A percentile compares a stretch with the other conserved stretches of the same genome.
Evolutionary conservation across 2,329 filamentous ascomycete genomes (phyloP).

Genomic region (Emergomyces pasteurianus): DNA sequence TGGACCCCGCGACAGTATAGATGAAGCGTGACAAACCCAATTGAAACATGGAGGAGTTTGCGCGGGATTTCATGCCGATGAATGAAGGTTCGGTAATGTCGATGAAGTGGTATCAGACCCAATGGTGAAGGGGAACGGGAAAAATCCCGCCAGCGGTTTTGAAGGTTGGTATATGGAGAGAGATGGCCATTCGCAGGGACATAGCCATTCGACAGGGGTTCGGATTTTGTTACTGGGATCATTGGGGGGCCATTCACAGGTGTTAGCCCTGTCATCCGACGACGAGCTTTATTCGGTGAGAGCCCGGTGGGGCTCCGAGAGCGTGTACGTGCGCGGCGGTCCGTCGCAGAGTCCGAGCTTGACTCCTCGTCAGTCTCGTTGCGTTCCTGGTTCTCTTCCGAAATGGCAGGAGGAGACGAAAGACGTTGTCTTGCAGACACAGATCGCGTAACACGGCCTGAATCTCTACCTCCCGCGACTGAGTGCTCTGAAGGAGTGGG

Average conservation of each 20-base stretch:
- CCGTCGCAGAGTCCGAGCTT: slow-evolving; percentile 41
- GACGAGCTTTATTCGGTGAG: slow-evolving; percentile 25
- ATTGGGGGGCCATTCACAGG: slow-evolving; percentile 36
- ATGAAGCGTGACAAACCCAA: slow-evolving; percentile 84
- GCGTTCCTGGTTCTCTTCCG: slow-evolving; percentile 43
- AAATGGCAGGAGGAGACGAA: slow-evolving; percentile 47
- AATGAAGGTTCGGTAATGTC: slow-evolving; percentile 80
- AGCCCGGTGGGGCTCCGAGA: slow-evolving; percentile 54
- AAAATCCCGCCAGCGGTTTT: slow-evolving; percentile 71
- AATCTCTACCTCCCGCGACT: slow-evolving; percentile 49
- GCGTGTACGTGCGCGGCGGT: slow-evolving; percentile 52
- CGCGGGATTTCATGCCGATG: slow-evolving; percentile 96
- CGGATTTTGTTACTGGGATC: slow-evolving; percentile 28
- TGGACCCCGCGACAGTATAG: slow-evolving; percentile 74
- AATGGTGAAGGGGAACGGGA: slow-evolving; percentile 86
- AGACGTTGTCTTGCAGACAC: slow-evolving; percentile 44
- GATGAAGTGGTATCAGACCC: slow-evolving; percentile 88
- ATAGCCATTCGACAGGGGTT: slow-evolving; percentile 26
- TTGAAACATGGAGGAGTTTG: slow-evolving; percentile 87
- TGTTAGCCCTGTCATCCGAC: slow-evolving; percentile 44
- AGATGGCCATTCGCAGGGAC: slow-evolving; percentile 53
- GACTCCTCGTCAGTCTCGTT: slow-evolving; percentile 41
- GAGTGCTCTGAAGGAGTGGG: slow-evolving; percentile 50
- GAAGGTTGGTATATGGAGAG: slow-evolving; percentile 45
- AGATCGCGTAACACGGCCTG: slow-evolving; percentile 66